A percentile compares a stretch with the other conserved stretches of the same genome.
Evolutionary conservation across 352 stramenopile species (phyloP).

Genomic region (Phytophthora cajani): DNA sequence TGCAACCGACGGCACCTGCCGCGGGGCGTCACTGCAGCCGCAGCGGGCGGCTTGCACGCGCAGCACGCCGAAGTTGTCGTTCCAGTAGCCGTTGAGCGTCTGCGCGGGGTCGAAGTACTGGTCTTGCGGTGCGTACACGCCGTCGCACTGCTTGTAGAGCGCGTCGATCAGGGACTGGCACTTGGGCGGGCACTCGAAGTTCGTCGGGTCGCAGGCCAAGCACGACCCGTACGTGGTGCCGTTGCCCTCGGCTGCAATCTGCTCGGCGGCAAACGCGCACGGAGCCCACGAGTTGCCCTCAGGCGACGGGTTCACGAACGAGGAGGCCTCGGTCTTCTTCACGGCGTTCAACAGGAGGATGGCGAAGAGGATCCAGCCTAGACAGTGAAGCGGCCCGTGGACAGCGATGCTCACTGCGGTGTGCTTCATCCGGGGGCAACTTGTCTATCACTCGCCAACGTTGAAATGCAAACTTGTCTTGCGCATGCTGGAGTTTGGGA

Average conservation of each 20-base stretch:
- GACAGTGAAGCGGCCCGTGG: constrained; percentile 16
- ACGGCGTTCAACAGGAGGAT: constrained; percentile 26
- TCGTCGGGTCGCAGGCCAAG: constrained; percentile 60
- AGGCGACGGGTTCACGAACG: constrained; percentile 61
- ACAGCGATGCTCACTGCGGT: constrained; percentile 14
- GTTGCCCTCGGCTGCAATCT: constrained; percentile 63
- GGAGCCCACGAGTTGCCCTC: constrained; percentile 68
- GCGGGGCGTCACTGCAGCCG: constrained; percentile 45
- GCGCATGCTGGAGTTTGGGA: not conserved
- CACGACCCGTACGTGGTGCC: constrained; percentile 72
- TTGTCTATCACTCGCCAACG: constrained; percentile 6
- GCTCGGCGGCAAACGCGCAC: constrained; percentile 55
- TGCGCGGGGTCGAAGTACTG: constrained; percentile 64
- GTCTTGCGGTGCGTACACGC: constrained; percentile 67
- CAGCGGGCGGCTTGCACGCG: constrained; percentile 64
- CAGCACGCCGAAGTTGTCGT: constrained; percentile 61
- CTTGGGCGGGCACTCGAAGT: constrained; percentile 62
- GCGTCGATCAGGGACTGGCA: constrained; percentile 78
- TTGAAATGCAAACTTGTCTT: constrained; percentile 4
- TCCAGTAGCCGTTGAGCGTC: constrained; percentile 68
- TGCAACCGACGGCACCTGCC: not conserved
- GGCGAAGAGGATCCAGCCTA: constrained; percentile 23
- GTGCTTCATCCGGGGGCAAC: constrained; percentile 10
- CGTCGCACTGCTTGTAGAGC: constrained; percentile 71
- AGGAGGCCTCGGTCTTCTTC: constrained; percentile 26